Evolutionary conservation across 495 filamentous ascomycete species (phyloP), one percentile per base, ranked within the genome.

Genomic region (Cercophora samala): DNA sequence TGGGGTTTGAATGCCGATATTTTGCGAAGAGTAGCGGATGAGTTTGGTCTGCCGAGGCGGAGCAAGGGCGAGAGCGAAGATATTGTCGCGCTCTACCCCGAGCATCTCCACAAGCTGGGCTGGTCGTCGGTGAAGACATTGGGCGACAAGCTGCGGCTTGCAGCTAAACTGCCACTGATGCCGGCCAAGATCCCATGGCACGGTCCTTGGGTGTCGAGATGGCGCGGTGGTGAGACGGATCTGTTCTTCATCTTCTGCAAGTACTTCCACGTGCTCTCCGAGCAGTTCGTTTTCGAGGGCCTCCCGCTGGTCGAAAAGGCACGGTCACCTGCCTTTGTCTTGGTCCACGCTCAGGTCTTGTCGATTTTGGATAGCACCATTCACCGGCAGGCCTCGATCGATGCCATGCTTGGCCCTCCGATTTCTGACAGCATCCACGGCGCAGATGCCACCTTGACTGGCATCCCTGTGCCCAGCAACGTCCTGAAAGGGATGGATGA

Each of bases 241-340:
- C 79, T 99, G 58, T 91, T 98, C 72, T 98, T 91, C 79, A 89
- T 97, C 18, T 99, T 99, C 76, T 87, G 89, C 76, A 97, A 97
- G 79, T 89, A 95, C 74, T 95, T 91, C 68, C 90, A 96, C 74
- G 87, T 94, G 58, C 79, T 99, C 6, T 85, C 90, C 52, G 87
- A 89, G 25, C 92, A 96, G 66, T 93, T 93, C 72, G 79, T 97
- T 59, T 91, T 91, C 0, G 67, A 82, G 1, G 86, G 88, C 9
- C 73, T 84, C 32, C 75, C 85, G n/a, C 72, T 84, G 23, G 78
- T 84, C 8, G 87, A 88, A 67, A 88, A 89, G 75, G 83, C 86
- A 29, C 88, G 89, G 58, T 88, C 90, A 1, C 95, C 95, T 54
- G 95, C 89, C 0, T 87, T 97, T 73, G 83, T 94, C 13, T 80